phyloP scores from a whole-genome alignment of 805 yeast species.

The Yamadazyma tumulicola region DNA sequence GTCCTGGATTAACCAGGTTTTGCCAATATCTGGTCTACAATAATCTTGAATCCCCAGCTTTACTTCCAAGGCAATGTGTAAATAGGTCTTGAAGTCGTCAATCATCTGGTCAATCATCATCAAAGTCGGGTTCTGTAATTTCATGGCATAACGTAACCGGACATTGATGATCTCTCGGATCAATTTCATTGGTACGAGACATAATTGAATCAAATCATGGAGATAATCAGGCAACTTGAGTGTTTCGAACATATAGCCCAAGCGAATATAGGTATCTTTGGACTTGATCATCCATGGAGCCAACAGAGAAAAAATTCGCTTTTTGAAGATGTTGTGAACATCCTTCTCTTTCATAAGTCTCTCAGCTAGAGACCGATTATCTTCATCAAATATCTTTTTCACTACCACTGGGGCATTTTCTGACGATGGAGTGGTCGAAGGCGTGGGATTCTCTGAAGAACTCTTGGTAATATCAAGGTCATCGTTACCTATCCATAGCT shows the following conservation, averaged over 20 bases:
- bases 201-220: slow-evolving; percentile 59
- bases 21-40: slow-evolving; percentile 48
- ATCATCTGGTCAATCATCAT: slow-evolving; percentile 95
- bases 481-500: slow-evolving; percentile 81
- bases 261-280: slow-evolving; percentile 63
- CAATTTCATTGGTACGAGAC: slow-evolving; percentile 73
- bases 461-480: slow-evolving; percentile 61
- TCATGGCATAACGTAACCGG: slow-evolving; percentile 73
- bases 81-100: slow-evolving; percentile 75
- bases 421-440: slow-evolving; percentile 14
- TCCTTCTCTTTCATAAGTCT: slow-evolving; percentile 77
- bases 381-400: slow-evolving; percentile 49
- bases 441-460: slow-evolving; percentile 17
- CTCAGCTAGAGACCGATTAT: slow-evolving; percentile 71
- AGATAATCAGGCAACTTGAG: slow-evolving; percentile 73
- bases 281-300: slow-evolving; percentile 84
- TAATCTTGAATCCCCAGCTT: slow-evolving; percentile 64
- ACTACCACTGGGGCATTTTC: slow-evolving; percentile 16
- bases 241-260: slow-evolving; percentile 57
- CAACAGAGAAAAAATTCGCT: slow-evolving; percentile 62
- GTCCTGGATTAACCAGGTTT: slow-evolving; percentile 70
- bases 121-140: slow-evolving; percentile 80
- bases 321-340: slow-evolving; percentile 65
- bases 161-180: slow-evolving; percentile 75
- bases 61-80: slow-evolving; percentile 70